Evolutionary conservation across 768 basidiomycete species (phyloP), one percentile per base, ranked within the genome.

Genomic region (Leccinum variicolor): DNA sequence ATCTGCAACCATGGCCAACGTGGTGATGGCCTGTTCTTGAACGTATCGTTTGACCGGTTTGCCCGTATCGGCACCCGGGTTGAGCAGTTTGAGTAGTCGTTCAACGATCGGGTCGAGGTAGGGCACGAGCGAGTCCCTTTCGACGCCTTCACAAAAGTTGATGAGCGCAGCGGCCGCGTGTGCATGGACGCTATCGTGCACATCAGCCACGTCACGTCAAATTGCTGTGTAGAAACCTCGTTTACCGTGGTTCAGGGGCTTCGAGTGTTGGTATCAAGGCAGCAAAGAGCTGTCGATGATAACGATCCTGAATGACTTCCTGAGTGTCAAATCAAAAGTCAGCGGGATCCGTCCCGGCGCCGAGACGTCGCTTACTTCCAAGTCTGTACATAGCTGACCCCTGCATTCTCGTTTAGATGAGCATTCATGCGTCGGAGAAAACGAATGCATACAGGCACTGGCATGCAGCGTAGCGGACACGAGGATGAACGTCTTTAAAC

Each of bases 81-180:
- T 82, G 43, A 90, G 76, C 3, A 90, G 75, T 60, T 82, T 85
- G 13, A 76, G 52, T 55, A 74, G 49, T 0, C 87, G 81, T 63
- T 86, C 85, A 28, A 95, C 87, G 62, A 93, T 86, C 0, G 84
- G 80, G 53, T 92, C 92, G 17, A 95, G 82, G 69, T 90, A 92
- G 0, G 89, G 89, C 0, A 87, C 64, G 10, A 92, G 80, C 1
- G 83, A 86, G 23, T 89, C 82, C 15, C 84, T 80, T 62, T 84
- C 87, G 34, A 91, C 90, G 34, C 91, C 90, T 68, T 94, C 89
- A 70, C 92, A 94, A 74, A 94, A 94, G 69, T 94, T 95, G 70
- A 94, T 92, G 23, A 94, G 77, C 0, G 92, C 92, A 0, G 92
- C 88, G 0, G 92, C 90, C 2, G 93, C 90, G 65, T 95, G 92